These are phyloP conservation scores for Mitragyna speciosa DNA, from an alignment of 257 asterid species.

Conservation along the genomic window DNA sequence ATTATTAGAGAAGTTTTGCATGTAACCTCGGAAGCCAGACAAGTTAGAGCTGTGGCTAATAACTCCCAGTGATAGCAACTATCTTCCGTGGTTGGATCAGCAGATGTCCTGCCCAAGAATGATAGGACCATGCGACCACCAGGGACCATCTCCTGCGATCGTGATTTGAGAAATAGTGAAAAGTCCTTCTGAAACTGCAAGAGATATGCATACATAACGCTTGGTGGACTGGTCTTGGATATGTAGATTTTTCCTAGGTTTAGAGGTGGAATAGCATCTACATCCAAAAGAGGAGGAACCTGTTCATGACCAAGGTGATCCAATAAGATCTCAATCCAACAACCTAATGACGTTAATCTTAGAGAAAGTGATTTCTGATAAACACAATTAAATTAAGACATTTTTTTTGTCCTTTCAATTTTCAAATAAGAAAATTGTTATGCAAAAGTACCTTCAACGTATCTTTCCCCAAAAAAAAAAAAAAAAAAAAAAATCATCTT, in stretches of 20 bases:
- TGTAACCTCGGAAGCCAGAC: constrained; percentile 51
- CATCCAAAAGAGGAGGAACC: constrained; percentile 42
- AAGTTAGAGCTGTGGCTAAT: constrained; percentile 51
- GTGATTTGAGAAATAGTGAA: constrained; percentile 41
- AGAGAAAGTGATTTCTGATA: background rate
- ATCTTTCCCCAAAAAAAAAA: no score
- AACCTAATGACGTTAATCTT: background rate
- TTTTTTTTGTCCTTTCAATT: no score
- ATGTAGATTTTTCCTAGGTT: constrained; percentile 71
- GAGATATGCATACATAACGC: constrained; percentile 44
- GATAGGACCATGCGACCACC: constrained; percentile 69
- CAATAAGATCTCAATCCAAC: background rate
- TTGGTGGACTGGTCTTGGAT: constrained; percentile 48
- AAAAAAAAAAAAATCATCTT: no score
- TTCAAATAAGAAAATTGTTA: no score
- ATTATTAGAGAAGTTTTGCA: background rate
- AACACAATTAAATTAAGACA: no score
- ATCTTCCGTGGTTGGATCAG: constrained; percentile 44
- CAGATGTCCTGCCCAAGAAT: constrained; percentile 49
- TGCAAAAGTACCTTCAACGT: no score
- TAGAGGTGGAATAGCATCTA: constrained; percentile 14
- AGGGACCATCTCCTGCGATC: constrained; percentile 55
- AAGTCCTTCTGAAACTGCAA: constrained; percentile 55
- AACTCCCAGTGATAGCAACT: constrained; percentile 71
- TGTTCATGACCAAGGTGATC: constrained; percentile 7